Evolutionary conservation across 768 basidiomycete genomes (phyloP), one percentile per base, ranked within the genome.

Genomic region (Coprinopsis sp.): DNA sequence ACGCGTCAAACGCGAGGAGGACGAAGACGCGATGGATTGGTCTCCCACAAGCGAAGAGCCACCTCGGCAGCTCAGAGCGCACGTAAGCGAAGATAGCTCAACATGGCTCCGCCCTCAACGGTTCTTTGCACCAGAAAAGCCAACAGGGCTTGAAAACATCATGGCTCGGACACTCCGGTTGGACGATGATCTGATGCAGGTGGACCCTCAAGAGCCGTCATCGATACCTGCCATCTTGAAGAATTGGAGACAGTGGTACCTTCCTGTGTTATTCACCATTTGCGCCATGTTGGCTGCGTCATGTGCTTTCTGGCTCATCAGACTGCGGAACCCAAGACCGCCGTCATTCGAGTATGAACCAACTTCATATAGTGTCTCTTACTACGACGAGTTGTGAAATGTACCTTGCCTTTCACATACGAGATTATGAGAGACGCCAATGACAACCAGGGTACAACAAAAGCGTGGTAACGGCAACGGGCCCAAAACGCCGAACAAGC

Each of bases 101-200:
- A 61, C 66, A 21, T 82, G 76, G 79, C 55, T 90, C 40, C 77
- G 79, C 4, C 85, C 82, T 3, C 87, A 87, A 54, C 73, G 75
- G 12, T 90, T 88, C 58, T 90, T 88, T 53, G 76, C 84, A 13
- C 87, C 86, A 0, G 86, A 88, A 59, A 76, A 79, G 50, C 84
- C 86, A 1, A 90, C 87, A 1, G 87, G 87, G 12, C 70, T 90
- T 6, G 87, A 90, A 61, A 70, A 72, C 29, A 64, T 90, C 13
- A 82, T 89, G 51, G 80, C 81, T 47, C 70, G 68, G 51, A 80
- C 84, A 10, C 73, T 70, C 40, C 64, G 84, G 6, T 67, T 66
- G 19, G 80, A 84, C 43, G 79, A 81, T 42, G 49, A 53, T 16
- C 45, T 49, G 44, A 52, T 51, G 48, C 30, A 40, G 22, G 49